Base-by-base conservation (phyloP, 169 alveolate species). In the Theileria luwenshuni region DNA sequence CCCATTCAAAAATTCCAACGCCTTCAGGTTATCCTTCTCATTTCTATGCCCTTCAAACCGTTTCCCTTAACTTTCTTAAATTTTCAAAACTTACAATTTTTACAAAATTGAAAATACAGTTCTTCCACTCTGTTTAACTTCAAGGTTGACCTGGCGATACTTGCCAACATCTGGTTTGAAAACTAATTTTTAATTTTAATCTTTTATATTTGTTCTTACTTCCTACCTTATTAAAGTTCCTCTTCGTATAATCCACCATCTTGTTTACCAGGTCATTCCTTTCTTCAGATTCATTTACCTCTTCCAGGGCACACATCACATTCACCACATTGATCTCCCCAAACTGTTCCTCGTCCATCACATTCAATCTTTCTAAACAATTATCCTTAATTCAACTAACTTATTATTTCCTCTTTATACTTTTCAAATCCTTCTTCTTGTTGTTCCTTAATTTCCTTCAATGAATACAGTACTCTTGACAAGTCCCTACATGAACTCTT, bases 281-380 rank as follows among this genome's bases (percentile, higher is more conserved):
- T 7, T 12, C 27, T 54, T 52, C 12, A 1, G 43, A 51, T 13
- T 38, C 64, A 28, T 68, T 23, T 13, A 51, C 1, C 7, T 41
- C 42, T 13, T 52, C 25, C 72, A 79, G 49, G 0, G 23, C 65
- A 21, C 27, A 54, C 28, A 79, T n/a, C 12, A 60, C 27, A 54
- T 79, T 79, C 6, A 76, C 48, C 1, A 76, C 79, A 67, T 69
- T 51, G 13, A 76, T 23, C 19, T 70, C 77, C 0, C 67, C 74
- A 33, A 49, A 76, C 2, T 25, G 15, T 8, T 51, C 21, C n/a
- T n/a, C 17, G 12, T 54, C 59, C 0, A 35, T 15, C 8, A 17
- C 12, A 2, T 56, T 32, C 49, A 76, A 15, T 2, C 25, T 25
- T 0, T 6, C 85, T 76, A 25, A 32, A 52, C n/a, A 5, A 23